phyloP scores from a whole-genome alignment of 2,329 filamentous ascomycete species.

The Arthrobotrys pseudoclavata region DNA sequence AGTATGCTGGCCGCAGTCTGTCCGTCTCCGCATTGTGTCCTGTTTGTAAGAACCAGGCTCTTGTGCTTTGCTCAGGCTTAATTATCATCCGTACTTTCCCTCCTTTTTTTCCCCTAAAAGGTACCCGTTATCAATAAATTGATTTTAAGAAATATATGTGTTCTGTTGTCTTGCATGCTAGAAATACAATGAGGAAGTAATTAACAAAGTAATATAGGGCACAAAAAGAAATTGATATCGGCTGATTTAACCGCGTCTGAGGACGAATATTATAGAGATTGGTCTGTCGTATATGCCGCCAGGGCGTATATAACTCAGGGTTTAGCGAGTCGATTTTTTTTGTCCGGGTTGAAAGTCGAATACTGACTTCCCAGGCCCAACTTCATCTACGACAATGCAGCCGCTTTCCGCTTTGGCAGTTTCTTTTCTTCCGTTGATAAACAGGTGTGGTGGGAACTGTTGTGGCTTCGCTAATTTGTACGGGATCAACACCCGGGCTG shows the following conservation, averaged over 20 bases:
- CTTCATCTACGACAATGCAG: background rate
- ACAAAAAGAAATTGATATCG: background rate
- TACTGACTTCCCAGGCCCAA: background rate
- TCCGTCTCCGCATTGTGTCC: background rate
- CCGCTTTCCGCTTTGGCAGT: background rate
- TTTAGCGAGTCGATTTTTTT: background rate
- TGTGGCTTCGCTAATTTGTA: background rate
- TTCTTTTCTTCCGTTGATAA: background rate
- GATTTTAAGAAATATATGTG: no score
- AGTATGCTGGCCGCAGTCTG: background rate
- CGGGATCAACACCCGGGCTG: slow-evolving; percentile 13
- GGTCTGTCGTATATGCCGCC: background rate
- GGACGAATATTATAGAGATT: background rate
- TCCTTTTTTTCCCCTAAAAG: no score
- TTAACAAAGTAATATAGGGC: background rate
- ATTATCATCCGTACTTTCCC: no score
- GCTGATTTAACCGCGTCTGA: background rate
- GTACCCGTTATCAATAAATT: no score
- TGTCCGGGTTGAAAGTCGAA: background rate
- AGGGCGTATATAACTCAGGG: background rate
- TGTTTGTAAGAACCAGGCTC: background rate
- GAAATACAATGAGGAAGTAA: no score
- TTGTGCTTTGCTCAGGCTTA: no score
- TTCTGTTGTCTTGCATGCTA: no score
- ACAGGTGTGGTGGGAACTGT: background rate